Evolutionary conservation across 108 stramenopile species (phyloP).

Genomic region (Nitzschia sp.): DNA sequence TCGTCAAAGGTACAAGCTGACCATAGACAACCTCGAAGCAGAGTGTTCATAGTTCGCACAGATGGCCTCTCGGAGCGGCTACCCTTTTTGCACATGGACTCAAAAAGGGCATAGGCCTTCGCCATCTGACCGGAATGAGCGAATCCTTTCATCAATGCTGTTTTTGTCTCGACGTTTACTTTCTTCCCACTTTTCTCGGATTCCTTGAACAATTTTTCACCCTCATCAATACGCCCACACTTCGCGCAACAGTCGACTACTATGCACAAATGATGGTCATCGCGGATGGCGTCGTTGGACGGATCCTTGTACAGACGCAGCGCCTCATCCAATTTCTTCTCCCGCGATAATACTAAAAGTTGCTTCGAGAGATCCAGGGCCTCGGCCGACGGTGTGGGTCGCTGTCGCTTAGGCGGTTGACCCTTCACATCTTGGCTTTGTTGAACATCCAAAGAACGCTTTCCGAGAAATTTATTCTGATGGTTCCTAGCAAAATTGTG

Average conservation of each 20-base stretch:
- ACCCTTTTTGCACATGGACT: slow-evolving; percentile 44
- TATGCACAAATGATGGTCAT: slow-evolving; percentile 81
- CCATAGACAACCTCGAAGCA: slow-evolving; percentile 86
- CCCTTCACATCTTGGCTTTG: no score
- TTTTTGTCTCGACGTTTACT: slow-evolving; percentile 65
- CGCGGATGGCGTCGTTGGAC: slow-evolving; percentile 53
- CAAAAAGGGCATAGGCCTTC: slow-evolving; percentile 66
- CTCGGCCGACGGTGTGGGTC: slow-evolving; percentile 39
- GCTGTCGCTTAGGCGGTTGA: slow-evolving; percentile 1
- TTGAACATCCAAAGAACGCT: no score
- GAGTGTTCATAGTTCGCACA: slow-evolving; percentile 81
- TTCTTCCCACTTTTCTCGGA: slow-evolving; percentile 11
- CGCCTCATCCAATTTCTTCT: slow-evolving; percentile 71
- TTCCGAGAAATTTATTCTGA: no score
- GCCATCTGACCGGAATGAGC: slow-evolving; percentile 70
- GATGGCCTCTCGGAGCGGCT: slow-evolving; percentile 45
- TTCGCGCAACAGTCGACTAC: slow-evolving; percentile 81
- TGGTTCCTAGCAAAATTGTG: no score
- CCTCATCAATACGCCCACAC: slow-evolving; percentile 71
- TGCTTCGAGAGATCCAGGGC: slow-evolving; percentile 61
- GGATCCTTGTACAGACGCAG: slow-evolving; percentile 55
- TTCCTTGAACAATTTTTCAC: slow-evolving; percentile 36
- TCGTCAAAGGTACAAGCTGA: slow-evolving; percentile 53
- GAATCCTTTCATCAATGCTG: slow-evolving; percentile 77
- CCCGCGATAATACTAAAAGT: slow-evolving; percentile 64